Conservation (phyloP, 2,329 filamentous ascomycete genomes). For the Colletotrichum chrysophilum region DNA sequence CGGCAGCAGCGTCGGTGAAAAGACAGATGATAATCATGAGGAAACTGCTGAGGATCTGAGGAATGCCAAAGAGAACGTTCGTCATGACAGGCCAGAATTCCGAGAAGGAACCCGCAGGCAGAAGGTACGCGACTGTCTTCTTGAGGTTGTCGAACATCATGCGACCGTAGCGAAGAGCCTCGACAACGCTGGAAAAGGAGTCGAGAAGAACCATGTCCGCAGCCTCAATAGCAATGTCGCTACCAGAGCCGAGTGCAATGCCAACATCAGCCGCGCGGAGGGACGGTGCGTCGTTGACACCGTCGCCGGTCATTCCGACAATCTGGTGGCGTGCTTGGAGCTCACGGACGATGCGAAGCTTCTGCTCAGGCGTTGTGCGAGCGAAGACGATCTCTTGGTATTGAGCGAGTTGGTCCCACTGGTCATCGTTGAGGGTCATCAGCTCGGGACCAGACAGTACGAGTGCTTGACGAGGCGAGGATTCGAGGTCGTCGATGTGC, state of each 20-base stretch:
- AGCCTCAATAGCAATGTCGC: slow-evolving; percentile 82
- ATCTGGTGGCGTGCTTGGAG: slow-evolving; percentile 70
- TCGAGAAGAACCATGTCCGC: slow-evolving; percentile 84
- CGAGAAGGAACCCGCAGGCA: slow-evolving; percentile 75
- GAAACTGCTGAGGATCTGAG: slow-evolving; percentile 75
- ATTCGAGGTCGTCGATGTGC: slow-evolving; percentile 14
- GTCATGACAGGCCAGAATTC: slow-evolving; percentile 81
- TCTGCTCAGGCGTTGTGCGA: slow-evolving; percentile 78
- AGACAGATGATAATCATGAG: slow-evolving; percentile 76
- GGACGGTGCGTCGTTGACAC: slow-evolving; percentile 85
- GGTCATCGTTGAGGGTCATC: slow-evolving; percentile 66
- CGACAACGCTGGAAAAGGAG: slow-evolving; percentile 73
- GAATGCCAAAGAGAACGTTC: slow-evolving; percentile 74
- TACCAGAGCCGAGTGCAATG: slow-evolving; percentile 81
- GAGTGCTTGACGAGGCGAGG: slow-evolving; percentile 51
- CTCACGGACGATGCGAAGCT: slow-evolving; percentile 79
- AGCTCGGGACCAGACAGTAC: slow-evolving; percentile 71
- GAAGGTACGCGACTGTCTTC: slow-evolving; percentile 77
- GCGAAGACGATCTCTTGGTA: slow-evolving; percentile 81
- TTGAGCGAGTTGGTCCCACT: slow-evolving; percentile 69
- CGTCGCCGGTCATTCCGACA: slow-evolving; percentile 86
- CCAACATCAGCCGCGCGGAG: slow-evolving; percentile 82
- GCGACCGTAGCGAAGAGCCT: slow-evolving; percentile 74
- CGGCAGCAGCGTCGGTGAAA: slow-evolving; percentile 78
- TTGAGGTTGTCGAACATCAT: slow-evolving; percentile 83